Evolutionary conservation across 257 asterid species (phyloP).

Genomic region (Nicotiana noctiflora): DNA sequence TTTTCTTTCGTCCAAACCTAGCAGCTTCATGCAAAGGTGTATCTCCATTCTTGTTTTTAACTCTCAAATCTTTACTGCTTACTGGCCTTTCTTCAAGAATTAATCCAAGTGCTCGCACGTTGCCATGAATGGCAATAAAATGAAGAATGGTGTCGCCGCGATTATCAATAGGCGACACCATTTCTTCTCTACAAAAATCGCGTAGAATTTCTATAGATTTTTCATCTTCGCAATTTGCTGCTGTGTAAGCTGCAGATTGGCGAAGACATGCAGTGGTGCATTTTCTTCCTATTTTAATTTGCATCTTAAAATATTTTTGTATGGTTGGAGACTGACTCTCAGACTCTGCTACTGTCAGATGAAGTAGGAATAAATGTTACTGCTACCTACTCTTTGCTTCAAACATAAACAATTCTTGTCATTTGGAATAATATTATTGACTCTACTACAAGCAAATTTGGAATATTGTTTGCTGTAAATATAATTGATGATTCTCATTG

Average conservation of each 20-base stretch:
- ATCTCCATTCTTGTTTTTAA: not conserved
- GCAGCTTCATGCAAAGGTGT: slow-evolving; percentile 8
- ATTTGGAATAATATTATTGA: not conserved
- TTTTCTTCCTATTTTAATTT: not conserved
- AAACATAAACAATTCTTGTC: not conserved
- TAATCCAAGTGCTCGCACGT: not conserved
- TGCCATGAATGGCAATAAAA: not conserved
- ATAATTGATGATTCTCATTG: not conserved
- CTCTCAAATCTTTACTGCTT: not conserved
- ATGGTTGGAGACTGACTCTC: not conserved
- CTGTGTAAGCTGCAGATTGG: not conserved
- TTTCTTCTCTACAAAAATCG: not conserved
- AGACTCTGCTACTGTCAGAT: not conserved
- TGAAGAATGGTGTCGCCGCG: not conserved
- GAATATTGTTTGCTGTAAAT: not conserved
- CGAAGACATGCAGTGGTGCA: not conserved
- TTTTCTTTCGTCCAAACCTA: not conserved
- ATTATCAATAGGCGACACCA: not conserved
- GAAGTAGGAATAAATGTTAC: not conserved
- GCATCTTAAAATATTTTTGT: not conserved
- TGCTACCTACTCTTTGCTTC: not conserved
- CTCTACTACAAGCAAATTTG: not conserved
- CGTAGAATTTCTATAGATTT: not conserved
- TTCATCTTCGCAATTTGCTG: not conserved
- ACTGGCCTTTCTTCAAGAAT: not conserved